Percentiles rank a stretch among this genome's conserved stretches.
phyloP scores from a whole-genome alignment of 768 basidiomycete species.

The Tylopilus vinaceipallidus region DNA sequence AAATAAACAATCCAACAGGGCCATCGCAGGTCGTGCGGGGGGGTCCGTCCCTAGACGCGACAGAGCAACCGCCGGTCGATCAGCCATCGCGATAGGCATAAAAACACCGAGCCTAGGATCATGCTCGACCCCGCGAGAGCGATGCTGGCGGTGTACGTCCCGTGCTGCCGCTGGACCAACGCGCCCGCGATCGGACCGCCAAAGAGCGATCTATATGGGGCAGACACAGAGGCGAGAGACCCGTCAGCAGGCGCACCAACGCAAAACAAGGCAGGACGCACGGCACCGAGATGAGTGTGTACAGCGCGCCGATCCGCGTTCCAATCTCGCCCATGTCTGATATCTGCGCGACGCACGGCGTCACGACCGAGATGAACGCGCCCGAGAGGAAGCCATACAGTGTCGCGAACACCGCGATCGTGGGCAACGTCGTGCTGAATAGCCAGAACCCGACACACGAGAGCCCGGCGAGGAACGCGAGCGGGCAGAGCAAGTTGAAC shows the following conservation, averaged over 20 bases:
- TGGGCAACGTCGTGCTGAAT: conserved; percentile 38
- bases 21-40: too few species aligned
- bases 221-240: background rate
- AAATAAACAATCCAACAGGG: background rate
- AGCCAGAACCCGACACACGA: conserved; percentile 59
- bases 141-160: conserved; percentile 51
- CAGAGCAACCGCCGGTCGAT: conserved; percentile 43
- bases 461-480: conserved; percentile 62
- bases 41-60: conserved; percentile 47
- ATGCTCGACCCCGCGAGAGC: conserved; percentile 58
- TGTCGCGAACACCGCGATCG: conserved; percentile 50
- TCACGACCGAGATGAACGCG: conserved; percentile 65
- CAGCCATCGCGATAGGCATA: conserved; percentile 48
- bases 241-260: background rate
- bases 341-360: conserved; percentile 66
- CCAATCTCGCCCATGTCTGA: conserved; percentile 59
- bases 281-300: conserved; percentile 67
- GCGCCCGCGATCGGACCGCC: conserved; percentile 66
- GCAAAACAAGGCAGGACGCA: conserved; percentile 41
- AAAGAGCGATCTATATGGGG: conserved; percentile 48
- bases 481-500: conserved; percentile 65
- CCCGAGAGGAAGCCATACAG: conserved; percentile 66
- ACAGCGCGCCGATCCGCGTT: conserved; percentile 60
- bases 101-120: conserved; percentile 56
- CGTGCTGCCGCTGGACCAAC: conserved; percentile 45